These are phyloP conservation scores for Tolypocladium pustulatum DNA, from an alignment of 2,329 filamentous ascomycete genomes.

Conservation along the genomic window DNA sequence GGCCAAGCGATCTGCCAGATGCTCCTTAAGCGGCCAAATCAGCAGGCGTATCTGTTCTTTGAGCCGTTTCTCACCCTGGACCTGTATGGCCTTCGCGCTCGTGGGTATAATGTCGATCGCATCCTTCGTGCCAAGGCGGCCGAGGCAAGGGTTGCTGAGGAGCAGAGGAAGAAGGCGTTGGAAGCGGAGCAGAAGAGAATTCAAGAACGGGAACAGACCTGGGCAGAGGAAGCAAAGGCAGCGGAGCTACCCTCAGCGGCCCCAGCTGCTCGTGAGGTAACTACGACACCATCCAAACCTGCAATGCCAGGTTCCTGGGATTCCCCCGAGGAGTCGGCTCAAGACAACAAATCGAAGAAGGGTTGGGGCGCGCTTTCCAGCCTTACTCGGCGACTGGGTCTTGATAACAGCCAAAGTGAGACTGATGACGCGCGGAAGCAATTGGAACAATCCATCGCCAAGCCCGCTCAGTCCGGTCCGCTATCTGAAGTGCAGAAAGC, in stretches of 20 bases:
- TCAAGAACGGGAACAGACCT: conserved; percentile 40
- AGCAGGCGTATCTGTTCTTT: conserved; percentile 81
- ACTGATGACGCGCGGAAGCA: conserved; percentile 32
- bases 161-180: conserved; percentile 63
- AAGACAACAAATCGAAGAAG: conserved; percentile 23
- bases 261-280: conserved; percentile 26
- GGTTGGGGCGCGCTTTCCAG: conserved; percentile 56
- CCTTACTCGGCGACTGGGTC: conserved; percentile 56
- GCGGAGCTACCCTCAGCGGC: conserved; percentile 12
- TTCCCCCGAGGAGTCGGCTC: conserved; percentile 42
- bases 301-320: conserved; percentile 70
- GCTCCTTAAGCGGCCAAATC: conserved; percentile 70
- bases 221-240: conserved; percentile 25
- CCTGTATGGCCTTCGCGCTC: conserved; percentile 67
- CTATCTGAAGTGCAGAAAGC: background rate
- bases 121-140: conserved; percentile 82
- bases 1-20: conserved; percentile 77
- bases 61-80: conserved; percentile 85
- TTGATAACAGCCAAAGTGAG: conserved; percentile 40
- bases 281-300: conserved; percentile 27
- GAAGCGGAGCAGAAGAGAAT: conserved; percentile 63
- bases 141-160: conserved; percentile 79
- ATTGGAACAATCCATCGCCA: conserved; percentile 31
- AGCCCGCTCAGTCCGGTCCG: conserved; percentile 11
- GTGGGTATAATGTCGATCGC: conserved; percentile 93